Evolutionary conservation across 371 early-diverging fungal species (phyloP), one percentile per base, ranked within the genome.

Genomic region (Dichotomocladium elegans): DNA sequence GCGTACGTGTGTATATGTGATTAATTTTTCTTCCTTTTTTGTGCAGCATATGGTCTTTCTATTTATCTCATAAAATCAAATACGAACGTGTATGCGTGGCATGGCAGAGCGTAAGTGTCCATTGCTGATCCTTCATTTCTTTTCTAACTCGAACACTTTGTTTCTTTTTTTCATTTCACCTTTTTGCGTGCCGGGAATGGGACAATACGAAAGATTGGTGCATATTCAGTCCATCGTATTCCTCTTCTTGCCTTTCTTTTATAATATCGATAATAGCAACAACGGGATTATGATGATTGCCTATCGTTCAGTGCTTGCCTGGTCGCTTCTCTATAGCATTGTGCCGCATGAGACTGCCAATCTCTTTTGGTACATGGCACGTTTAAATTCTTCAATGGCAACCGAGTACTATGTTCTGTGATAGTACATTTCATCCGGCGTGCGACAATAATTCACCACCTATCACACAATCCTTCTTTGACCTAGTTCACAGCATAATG

Each of bases 291-390:
- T n/a, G n/a, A n/a, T n/a, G n/a, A n/a, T 53, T 27, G 59, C 59
- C 4, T 66, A 58, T 37, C 59, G 62, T 5, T 52, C 47, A 22
- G 56, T 47, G 21, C 29, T 66, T 9, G 40, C 41, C 8, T 66
- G 66, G 66, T 41, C 59, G 0, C 21, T 61, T 17, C 27, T 59
- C 5, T 66, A 61, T 47, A 50, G 51, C 7, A 1, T 66, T 4
- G 50, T 58, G 37, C 66, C 66, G 15, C 59, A 58, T 11, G 59
- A 56, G 44, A 53, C 60, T 1, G 30, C 41, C 15, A 22, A 44
- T 40, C 8, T 49, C 8, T 55, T 61, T 11, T 44, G 33, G 40
- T 28, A 48, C 9, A 45, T 45, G 19, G 28, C 34, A 14, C 53
- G 45, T 7, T 37, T 37, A 37, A n/a, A 37, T 2, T n/a, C n/a